These are phyloP conservation scores for Phlebiopsis flavidoalba DNA, from an alignment of 768 basidiomycete genomes.

Conservation along the genomic window DNA sequence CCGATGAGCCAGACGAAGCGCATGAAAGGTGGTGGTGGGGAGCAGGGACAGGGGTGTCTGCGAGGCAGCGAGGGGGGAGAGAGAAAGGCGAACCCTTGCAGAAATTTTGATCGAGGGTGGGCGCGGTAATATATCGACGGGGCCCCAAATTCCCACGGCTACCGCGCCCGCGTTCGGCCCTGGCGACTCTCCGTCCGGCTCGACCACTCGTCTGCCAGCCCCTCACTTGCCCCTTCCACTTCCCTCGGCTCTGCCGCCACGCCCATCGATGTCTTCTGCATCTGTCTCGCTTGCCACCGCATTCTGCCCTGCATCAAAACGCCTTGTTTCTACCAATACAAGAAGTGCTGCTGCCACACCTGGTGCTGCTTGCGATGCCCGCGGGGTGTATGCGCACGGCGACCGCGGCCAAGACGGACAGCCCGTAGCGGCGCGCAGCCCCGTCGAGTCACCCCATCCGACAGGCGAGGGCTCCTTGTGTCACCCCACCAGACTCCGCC, in stretches of 20 bases:
- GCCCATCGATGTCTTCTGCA: not conserved
- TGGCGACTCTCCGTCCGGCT: not conserved
- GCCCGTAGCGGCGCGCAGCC: too few species aligned
- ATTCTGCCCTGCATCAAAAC: too few species aligned
- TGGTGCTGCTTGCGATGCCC: not conserved
- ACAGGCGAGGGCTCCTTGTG: too few species aligned
- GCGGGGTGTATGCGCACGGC: too few species aligned
- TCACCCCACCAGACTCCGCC: too few species aligned
- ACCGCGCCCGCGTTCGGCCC: not conserved
- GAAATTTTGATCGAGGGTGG: conserved; percentile 6
- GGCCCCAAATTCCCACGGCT: conserved; percentile 6
- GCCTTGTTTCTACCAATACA: not conserved
- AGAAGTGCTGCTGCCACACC: too few species aligned
- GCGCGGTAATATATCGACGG: conserved; percentile 11
- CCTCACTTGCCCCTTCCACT: not conserved
- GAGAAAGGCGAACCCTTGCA: conserved; percentile 12
- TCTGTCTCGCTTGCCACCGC: too few species aligned
- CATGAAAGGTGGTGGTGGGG: conserved; percentile 11
- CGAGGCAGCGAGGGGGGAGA: conserved; percentile 8
- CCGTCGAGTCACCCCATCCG: too few species aligned
- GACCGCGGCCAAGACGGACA: too few species aligned
- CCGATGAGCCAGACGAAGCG: conserved; percentile 10
- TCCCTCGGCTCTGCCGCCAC: not conserved
- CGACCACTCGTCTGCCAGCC: not conserved
- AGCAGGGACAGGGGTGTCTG: not conserved